phyloP scores from a whole-genome alignment of 1,139 yeast genomes.

The Blastobotrys ciferrii region DNA sequence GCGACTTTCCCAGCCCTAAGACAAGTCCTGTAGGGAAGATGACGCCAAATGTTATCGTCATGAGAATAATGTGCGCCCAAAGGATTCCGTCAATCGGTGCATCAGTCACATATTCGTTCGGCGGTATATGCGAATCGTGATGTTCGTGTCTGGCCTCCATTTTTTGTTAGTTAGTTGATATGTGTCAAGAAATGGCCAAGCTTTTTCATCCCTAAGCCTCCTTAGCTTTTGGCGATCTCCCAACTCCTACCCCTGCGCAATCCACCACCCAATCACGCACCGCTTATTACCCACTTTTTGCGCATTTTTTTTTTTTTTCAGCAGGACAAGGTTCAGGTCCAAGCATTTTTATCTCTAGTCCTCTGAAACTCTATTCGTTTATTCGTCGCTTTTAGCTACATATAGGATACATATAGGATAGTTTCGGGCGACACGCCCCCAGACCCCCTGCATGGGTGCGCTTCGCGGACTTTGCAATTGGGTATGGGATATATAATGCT shows the following conservation, averaged over 20 bases:
- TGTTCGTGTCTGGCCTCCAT: conserved; percentile 25
- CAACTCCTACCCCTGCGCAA: neutral
- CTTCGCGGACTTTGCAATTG: too few species aligned
- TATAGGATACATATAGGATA: too few species aligned
- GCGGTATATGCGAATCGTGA: conserved; percentile 22
- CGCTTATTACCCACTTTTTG: too few species aligned
- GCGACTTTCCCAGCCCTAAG: conserved; percentile 39
- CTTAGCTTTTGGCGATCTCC: neutral
- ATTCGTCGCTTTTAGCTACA: too few species aligned
- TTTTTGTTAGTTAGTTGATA: neutral
- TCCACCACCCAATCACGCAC: neutral
- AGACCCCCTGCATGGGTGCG: too few species aligned
- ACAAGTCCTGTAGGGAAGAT: conserved; percentile 43
- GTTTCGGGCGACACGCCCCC: too few species aligned
- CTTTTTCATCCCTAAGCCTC: neutral
- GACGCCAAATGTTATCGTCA: conserved; percentile 42
- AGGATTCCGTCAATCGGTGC: conserved; percentile 31
- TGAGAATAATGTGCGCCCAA: conserved; percentile 39
- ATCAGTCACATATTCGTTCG: conserved; percentile 25
- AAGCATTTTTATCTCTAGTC: too few species aligned
- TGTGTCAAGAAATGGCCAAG: neutral
- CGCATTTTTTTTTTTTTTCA: too few species aligned
- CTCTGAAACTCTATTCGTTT: too few species aligned
- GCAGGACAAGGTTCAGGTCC: too few species aligned
- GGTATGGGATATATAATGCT: too few species aligned